Percentiles rank a stretch among this genome's conserved stretches.
These are phyloP conservation scores for Penicillium psychrosexuale DNA, from an alignment of 2,329 filamentous ascomycete species.

Conservation along the genomic window DNA sequence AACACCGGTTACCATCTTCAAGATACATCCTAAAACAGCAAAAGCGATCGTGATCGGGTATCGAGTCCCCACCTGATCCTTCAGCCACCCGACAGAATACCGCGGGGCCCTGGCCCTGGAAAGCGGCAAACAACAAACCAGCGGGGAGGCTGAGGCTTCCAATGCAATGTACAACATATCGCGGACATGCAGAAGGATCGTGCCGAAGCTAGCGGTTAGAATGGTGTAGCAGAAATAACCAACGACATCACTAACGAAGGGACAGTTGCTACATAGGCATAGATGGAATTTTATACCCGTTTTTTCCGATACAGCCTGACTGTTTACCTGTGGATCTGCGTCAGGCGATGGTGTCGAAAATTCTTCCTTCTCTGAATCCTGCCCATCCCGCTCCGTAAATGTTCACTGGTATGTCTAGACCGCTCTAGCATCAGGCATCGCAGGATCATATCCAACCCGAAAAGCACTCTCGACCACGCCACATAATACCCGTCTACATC, in stretches of 20 bases:
- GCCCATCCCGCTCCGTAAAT: neutral
- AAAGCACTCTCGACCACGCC: constrained; percentile 30
- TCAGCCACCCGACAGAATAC: constrained; percentile 55
- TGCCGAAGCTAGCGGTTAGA: constrained; percentile 55
- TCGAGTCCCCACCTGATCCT: constrained; percentile 26
- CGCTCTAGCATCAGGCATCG: constrained; percentile 28
- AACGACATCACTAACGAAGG: constrained; percentile 44
- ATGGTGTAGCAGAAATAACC: constrained; percentile 48
- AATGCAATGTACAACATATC: constrained; percentile 53
- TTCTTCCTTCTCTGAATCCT: neutral
- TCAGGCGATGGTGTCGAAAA: neutral
- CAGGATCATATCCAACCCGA: constrained; percentile 26
- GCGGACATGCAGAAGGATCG: constrained; percentile 54
- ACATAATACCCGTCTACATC: constrained; percentile 29
- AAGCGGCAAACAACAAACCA: constrained; percentile 55
- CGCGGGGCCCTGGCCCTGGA: constrained; percentile 52
- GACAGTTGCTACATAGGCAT: constrained; percentile 42
- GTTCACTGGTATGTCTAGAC: neutral
- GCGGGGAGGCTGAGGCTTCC: constrained; percentile 53
- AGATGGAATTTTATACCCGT: constrained; percentile 28
- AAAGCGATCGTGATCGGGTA: constrained; percentile 26
- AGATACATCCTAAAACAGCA: constrained; percentile 15
- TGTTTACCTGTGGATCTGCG: neutral
- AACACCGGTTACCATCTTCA: constrained; percentile 28
- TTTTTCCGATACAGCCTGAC: neutral